Evolutionary conservation across 805 yeast species (phyloP).

Genomic region (Ogataea nonfermentans): DNA sequence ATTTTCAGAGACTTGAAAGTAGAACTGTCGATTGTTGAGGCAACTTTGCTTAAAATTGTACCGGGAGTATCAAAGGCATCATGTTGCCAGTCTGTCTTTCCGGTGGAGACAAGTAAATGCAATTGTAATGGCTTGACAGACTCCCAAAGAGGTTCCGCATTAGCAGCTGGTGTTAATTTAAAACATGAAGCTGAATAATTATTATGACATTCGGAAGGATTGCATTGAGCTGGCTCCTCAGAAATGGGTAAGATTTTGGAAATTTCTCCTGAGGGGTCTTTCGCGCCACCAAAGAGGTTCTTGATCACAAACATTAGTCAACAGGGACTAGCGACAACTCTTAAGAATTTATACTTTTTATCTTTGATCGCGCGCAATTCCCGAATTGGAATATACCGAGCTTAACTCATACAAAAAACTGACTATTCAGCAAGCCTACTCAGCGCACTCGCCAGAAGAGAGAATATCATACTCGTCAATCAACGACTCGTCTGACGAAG

Average conservation of each 20-base stretch:
- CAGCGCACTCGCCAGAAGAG: conserved; percentile 23
- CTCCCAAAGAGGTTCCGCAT: conserved; percentile 53
- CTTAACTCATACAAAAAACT: conserved; percentile 1
- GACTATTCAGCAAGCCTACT: background rate
- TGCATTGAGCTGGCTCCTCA: conserved; percentile 53
- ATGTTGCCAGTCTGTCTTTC: conserved; percentile 79
- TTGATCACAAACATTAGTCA: conserved; percentile 23
- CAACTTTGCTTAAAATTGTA: conserved; percentile 27
- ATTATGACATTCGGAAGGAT: conserved; percentile 43
- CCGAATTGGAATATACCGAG: conserved; percentile 6
- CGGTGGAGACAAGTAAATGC: conserved; percentile 82
- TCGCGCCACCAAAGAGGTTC: conserved; percentile 8
- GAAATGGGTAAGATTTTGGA: conserved; percentile 43
- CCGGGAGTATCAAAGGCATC: conserved; percentile 53
- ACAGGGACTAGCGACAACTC: background rate
- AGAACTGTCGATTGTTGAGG: conserved; percentile 20
- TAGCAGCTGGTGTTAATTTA: conserved; percentile 37
- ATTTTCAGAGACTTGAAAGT: conserved; percentile 22
- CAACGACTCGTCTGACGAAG: conserved; percentile 6
- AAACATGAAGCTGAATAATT: conserved; percentile 26
- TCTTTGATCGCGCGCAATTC: background rate
- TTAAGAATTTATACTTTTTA: conserved; percentile 1
- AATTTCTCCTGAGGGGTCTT: conserved; percentile 30
- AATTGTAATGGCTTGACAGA: conserved; percentile 66
- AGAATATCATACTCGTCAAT: conserved; percentile 26